Percentiles rank a stretch among this genome's conserved stretches.
These are phyloP conservation scores for Grosmannia penicillata DNA, from an alignment of 2,329 filamentous ascomycete genomes.

Conservation along the genomic window DNA sequence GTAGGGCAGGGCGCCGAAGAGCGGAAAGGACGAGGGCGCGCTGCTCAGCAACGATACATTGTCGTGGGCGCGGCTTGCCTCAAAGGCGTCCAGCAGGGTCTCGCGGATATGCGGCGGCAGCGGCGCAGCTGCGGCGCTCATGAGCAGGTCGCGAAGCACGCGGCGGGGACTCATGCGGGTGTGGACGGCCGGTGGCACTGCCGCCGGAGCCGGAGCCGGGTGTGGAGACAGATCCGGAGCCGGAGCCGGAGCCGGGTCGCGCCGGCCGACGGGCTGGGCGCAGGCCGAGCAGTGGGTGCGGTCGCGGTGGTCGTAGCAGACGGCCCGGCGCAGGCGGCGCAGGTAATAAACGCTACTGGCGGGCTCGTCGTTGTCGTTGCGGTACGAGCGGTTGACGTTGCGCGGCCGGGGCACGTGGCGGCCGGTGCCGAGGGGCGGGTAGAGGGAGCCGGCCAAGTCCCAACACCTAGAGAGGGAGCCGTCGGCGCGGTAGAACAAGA, in stretches of 20 bases:
- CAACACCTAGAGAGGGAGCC: background rate
- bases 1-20: slow-evolving; percentile 5
- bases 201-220: no score
- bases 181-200: background rate
- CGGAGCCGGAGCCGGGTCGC: no score
- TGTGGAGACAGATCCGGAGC: no score
- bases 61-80: background rate
- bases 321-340: slow-evolving; percentile 1
- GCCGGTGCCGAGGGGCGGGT: background rate
- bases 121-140: slow-evolving; percentile 5
- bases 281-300: slow-evolving; percentile 5
- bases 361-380: slow-evolving; percentile 7
- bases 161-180: slow-evolving; percentile 7
- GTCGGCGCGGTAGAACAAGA: slow-evolving; percentile 6
- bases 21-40: background rate
- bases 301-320: slow-evolving; percentile 1
- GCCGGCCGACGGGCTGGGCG: background rate
- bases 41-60: no score
- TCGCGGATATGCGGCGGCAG: slow-evolving; percentile 5
- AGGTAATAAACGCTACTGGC: background rate
- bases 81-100: slow-evolving; percentile 5
- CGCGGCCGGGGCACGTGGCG: slow-evolving; percentile 4
- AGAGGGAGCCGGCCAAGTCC: background rate
- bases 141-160: slow-evolving; percentile 10
- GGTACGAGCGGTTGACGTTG: slow-evolving; percentile 5